Evolutionary conservation across 768 basidiomycete species (phyloP), one percentile per base, ranked within the genome.

Genomic region (Pulveroboletus ravenelii): DNA sequence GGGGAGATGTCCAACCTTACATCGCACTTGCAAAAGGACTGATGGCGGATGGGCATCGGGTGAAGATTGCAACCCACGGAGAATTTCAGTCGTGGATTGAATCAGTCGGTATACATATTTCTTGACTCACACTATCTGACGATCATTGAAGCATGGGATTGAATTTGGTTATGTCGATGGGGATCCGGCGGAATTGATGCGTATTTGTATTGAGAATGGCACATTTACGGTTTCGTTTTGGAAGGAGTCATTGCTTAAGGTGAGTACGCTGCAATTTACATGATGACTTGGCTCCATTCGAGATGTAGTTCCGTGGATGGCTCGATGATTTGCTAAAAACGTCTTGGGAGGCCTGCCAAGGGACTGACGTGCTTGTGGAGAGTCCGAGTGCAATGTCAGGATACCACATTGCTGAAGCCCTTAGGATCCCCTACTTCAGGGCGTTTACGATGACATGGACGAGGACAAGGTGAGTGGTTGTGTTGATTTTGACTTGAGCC

Each of bases 401-500:
- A 10, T 88, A 88, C 55, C 95, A 99, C 62, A 95, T 99, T 47
- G 96, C 95, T 25, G 95, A 98, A 65, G 94, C 93, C 2, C 75
- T 99, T 13, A 76, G 74, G 20, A 93, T 98, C 35, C 95, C 95
- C 1, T 99, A 95, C 67, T 99, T 87, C 71, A 77, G 93, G 51
- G 93, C 92, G 8, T 96, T 97, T 65, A 95, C 94, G 0, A 98
- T 97, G 96, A 91, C 90, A 0, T 98, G 95, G 94, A 87, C 91
- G 12, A 79, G 95, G 47, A 98, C 95, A 25, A 80, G 93, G 87
- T 80, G 25, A 54, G 36, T 32, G 34, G 17, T 17, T 42, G 18
- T 23, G 38, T 14, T 49, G 18, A 12, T 37, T 43, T 34, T 32
- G 18, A 47, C 17, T 37, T 27, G 20, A 6, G 12, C 23, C 41